Evolutionary conservation across 75 land plant species (phyloP).

Genomic region (Chamaecyparis obtusa): DNA sequence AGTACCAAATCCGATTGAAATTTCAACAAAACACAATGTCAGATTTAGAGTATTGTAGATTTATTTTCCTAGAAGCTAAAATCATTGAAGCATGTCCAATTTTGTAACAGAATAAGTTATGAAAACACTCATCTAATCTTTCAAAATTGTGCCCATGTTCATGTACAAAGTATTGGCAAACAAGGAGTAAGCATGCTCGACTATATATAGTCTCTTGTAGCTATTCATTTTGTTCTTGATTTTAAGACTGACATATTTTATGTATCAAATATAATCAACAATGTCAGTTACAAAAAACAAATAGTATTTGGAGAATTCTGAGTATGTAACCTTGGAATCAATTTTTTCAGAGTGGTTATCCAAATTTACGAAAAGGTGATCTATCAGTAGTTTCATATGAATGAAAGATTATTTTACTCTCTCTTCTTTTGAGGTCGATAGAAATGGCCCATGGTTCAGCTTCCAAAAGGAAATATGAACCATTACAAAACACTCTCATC

Average conservation of each 20-base stretch:
- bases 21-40: background rate
- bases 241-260: background rate
- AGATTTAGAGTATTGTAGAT: conserved; percentile 2
- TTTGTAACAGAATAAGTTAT: background rate
- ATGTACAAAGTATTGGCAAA: background rate
- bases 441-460: background rate
- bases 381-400: background rate
- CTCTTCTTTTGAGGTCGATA: background rate
- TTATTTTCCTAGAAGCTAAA: background rate
- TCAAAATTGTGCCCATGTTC: background rate
- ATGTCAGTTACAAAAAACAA: background rate
- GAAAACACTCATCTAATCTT: background rate
- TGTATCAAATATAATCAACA: background rate
- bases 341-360: background rate
- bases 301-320: background rate
- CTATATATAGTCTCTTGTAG: background rate
- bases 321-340: background rate
- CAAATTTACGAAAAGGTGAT: background rate
- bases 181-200: background rate
- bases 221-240: background rate
- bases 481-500: background rate
- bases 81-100: background rate
- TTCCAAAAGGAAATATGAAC: background rate
- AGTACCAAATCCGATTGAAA: conserved; percentile 89
- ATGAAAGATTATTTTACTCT: background rate